These are phyloP conservation scores for Fusarium sp. DNA, from an alignment of 2,329 filamentous ascomycete species.

Conservation along the genomic window DNA sequence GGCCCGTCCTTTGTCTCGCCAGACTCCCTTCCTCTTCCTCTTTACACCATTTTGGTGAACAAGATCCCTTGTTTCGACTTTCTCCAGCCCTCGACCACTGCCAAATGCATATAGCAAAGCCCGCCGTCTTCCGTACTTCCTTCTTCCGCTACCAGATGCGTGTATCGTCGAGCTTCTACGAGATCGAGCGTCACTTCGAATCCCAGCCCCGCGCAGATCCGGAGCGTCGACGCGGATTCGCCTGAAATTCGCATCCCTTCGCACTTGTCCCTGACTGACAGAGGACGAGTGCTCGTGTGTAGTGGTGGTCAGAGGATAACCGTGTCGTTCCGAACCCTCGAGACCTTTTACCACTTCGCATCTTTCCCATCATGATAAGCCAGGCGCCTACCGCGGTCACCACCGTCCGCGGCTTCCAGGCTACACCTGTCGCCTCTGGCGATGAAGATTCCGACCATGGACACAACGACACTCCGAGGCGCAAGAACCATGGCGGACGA, in stretches of 20 bases:
- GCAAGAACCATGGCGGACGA: constrained; percentile 53
- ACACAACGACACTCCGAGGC: constrained; percentile 53
- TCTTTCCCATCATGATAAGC: constrained; percentile 56
- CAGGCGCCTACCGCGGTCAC: constrained; percentile 63
- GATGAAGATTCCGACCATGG: constrained; percentile 69
- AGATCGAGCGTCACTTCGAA: constrained; percentile 61
- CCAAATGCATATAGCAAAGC: constrained; percentile 69
- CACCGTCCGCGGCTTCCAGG: constrained; percentile 68
- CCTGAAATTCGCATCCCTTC: constrained; percentile 48
- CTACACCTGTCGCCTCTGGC: constrained; percentile 65
- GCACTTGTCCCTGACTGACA: constrained; percentile 30
- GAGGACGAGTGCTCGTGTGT: constrained; percentile 33
- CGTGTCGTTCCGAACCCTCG: constrained; percentile 28
- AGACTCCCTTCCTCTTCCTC: constrained; percentile 20
- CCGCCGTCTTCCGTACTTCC: constrained; percentile 57
- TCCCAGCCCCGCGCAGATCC: constrained; percentile 68
- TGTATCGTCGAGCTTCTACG: constrained; percentile 60
- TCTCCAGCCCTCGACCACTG: constrained; percentile 35
- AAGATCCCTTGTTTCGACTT: constrained; percentile 24
- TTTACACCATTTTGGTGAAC: constrained; percentile 47
- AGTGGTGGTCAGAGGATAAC: constrained; percentile 31
- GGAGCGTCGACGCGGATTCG: constrained; percentile 69
- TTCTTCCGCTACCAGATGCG: constrained; percentile 71
- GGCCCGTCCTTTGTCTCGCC: constrained; percentile 27
- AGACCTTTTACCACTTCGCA: constrained; percentile 19